Percentiles rank a stretch among this genome's conserved stretches.
phyloP scores from a whole-genome alignment of 352 stramenopile species.

The Globisporangium lucens region DNA sequence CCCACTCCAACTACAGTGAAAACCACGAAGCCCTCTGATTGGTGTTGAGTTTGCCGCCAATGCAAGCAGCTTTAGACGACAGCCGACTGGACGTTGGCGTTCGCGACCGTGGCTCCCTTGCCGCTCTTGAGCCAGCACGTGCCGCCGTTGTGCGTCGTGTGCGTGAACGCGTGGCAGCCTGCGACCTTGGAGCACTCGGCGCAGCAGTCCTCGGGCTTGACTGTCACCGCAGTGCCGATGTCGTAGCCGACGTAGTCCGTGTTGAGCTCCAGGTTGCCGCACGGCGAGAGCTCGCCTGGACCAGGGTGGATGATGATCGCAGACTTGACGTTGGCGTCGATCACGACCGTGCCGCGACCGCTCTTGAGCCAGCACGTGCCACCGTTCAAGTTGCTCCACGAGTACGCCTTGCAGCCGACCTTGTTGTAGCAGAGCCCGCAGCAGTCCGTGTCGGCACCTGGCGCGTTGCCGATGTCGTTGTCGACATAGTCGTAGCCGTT shows the following conservation, averaged over 20 bases:
- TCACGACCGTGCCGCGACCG: too few species aligned
- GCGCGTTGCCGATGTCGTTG: too few species aligned
- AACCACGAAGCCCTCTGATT: too few species aligned
- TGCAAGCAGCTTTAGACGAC: background rate
- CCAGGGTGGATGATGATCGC: constrained; percentile 1
- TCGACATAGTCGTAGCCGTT: constrained; percentile 15
- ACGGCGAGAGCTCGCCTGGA: background rate
- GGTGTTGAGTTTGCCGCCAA: too few species aligned
- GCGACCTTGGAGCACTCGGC: background rate
- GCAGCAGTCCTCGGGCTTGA: background rate
- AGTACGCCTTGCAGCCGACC: too few species aligned
- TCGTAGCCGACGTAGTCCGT: background rate
- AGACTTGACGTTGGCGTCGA: constrained; percentile 5
- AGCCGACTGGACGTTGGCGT: constrained; percentile 22
- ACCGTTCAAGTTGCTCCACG: too few species aligned
- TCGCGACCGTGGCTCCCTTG: constrained; percentile 31
- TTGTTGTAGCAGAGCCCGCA: too few species aligned
- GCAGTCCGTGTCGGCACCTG: too few species aligned
- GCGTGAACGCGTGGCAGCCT: background rate
- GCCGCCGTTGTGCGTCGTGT: constrained; percentile 12
- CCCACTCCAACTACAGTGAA: too few species aligned
- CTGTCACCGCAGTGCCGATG: too few species aligned
- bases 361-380: too few species aligned
- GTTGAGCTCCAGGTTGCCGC: too few species aligned
- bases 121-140: constrained; percentile 14